A percentile compares a stretch with the other conserved stretches of the same genome.
phyloP scores from a whole-genome alignment of 768 basidiomycete species.

The Hericium erinaceus region DNA sequence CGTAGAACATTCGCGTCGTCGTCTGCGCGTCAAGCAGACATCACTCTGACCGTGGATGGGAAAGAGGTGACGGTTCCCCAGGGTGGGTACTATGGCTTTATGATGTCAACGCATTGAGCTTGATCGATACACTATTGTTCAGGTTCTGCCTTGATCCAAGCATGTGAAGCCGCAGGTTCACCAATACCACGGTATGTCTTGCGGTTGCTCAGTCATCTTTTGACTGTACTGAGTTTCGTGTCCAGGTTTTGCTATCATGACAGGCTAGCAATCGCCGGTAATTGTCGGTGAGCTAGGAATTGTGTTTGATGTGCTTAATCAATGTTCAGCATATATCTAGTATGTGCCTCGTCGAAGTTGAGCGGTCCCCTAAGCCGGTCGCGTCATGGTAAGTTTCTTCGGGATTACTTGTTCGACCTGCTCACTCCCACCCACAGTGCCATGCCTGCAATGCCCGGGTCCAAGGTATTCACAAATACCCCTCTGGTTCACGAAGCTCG shows the following conservation, averaged over 20 bases:
- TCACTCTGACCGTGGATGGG: slow-evolving; percentile 92
- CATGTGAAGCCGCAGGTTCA: slow-evolving; percentile 84
- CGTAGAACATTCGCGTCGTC: slow-evolving; percentile 58
- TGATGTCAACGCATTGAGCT: neutral
- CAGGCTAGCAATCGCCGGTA: slow-evolving; percentile 93
- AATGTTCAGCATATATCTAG: slow-evolving; percentile 28
- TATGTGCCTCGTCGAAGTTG: slow-evolving; percentile 99
- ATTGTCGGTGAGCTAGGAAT: slow-evolving; percentile 71
- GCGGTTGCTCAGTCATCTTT: neutral
- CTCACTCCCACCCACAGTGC: slow-evolving; percentile 42
- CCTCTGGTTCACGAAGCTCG: slow-evolving; percentile 85
- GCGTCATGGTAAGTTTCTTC: slow-evolving; percentile 67
- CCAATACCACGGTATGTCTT: slow-evolving; percentile 61
- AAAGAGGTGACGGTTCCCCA: slow-evolving; percentile 96
- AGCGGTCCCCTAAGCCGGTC: slow-evolving; percentile 88
- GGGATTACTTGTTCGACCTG: neutral
- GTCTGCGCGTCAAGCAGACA: slow-evolving; percentile 59
- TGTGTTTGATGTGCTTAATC: neutral
- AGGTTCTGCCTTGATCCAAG: slow-evolving; percentile 95
- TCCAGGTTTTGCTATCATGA: slow-evolving; percentile 81
- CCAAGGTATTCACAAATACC: slow-evolving; percentile 89
- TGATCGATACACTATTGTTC: neutral
- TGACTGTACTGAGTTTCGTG: neutral
- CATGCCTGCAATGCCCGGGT: slow-evolving; percentile 94
- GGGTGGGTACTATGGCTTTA: slow-evolving; percentile 42